Base-by-base conservation (phyloP, 257 asterid genomes). In the Solanum paucissectum region DNA sequence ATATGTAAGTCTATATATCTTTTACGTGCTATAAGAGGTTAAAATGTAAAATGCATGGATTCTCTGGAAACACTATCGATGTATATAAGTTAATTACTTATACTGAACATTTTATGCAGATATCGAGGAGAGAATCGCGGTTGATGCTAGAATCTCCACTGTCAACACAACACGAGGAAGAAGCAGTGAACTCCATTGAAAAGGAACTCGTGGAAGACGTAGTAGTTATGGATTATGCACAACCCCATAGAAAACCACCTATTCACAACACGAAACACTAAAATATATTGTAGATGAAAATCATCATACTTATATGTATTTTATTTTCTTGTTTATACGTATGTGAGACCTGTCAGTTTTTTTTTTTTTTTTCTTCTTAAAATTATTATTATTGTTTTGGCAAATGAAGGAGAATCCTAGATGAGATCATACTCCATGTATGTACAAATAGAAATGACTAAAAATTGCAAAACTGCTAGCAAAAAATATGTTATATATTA, bases 221-320 rank as follows among this genome's bases (percentile, higher is more conserved):
- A 6, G 95, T 62, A 3, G 95, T 92, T 38, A 94, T 94, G 96
- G 98, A 95, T 77, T 95, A 95, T 16, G 97, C 98, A 25, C 96
- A 91, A 86, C 97, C 98, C 83, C 98, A 93, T 86, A 95, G 98
- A 75, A 95, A 94, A 88, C 96, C 98, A 72, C 98, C 98, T 44
- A 94, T 95, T 86, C 98, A 95, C 88, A 95, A 95, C 93, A 89
- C 25, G 58, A 89, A 89, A 42, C 95, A 96, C 87, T 95, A 90
- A 90, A 34, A 36, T 81, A 20, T 9, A 38, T 32, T 25, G 18
- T 23, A 71, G 37, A 29, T 73, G 74, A 83, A 52, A 23, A 58
- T 14, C 37, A 33, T 58, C 58, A 55, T 60, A 83, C 42, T 9
- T 33, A 34, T 34, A 84, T 62, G 58, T 34, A 84, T 66, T 55